Conservation (phyloP, 2,329 filamentous ascomycete genomes). For the Zasmidium angulare region DNA sequence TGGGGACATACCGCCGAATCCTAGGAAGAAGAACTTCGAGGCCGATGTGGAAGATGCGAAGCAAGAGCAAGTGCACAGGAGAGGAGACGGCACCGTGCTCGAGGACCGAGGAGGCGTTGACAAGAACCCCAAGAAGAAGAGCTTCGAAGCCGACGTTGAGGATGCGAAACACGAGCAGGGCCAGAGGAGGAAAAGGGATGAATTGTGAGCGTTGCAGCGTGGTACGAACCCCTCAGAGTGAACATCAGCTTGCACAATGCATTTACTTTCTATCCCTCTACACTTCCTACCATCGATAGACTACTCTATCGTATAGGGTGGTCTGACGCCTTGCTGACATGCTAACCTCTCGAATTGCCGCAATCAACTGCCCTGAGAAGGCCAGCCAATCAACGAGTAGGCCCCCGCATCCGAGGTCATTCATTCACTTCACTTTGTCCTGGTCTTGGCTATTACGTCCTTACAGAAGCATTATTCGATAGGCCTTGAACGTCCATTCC, state of each 20-base stretch:
- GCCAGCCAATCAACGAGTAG: not conserved
- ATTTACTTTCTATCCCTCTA: too few species aligned
- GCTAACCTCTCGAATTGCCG: not conserved
- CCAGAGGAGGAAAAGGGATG: constrained; percentile 31
- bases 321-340: not conserved
- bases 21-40: constrained; percentile 64
- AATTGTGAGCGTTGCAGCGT: too few species aligned
- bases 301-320: too few species aligned
- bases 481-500: too few species aligned
- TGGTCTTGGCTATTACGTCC: not conserved
- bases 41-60: constrained; percentile 43
- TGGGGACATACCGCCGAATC: constrained; percentile 47
- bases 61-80: constrained; percentile 16
- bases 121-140: constrained; percentile 61
- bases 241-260: too few species aligned
- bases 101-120: constrained; percentile 38
- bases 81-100: constrained; percentile 48
- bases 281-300: too few species aligned
- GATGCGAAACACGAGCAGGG: constrained; percentile 22
- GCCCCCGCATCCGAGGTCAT: not conserved
- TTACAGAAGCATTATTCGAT: too few species aligned
- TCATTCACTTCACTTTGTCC: constrained; percentile 1
- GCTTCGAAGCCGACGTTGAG: constrained; percentile 54
- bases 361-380: not conserved
- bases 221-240: too few species aligned